Evolutionary conservation across 192 early-diverging fungal genomes (phyloP), one percentile per base, ranked within the genome.

Genomic region (Dimargaris cristalligena): DNA sequence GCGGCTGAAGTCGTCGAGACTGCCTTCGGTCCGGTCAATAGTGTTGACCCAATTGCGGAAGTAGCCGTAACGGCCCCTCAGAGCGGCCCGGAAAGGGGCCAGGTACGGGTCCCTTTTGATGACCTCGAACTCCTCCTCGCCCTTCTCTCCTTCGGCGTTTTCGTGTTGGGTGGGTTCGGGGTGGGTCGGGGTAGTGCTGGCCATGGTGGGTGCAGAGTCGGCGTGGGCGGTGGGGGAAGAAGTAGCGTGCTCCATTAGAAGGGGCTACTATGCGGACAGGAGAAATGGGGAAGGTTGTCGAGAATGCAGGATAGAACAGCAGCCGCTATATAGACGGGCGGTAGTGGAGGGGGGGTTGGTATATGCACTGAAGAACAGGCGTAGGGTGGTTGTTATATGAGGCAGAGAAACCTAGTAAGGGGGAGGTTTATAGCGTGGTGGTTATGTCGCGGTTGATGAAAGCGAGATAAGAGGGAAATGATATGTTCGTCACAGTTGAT

Each of bases 1-100:
- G 22, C 81, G 79, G 22, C 89, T 79, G 67, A 91, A 97, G 46
- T 74, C 73, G 60, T 92, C 91, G 54, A 86, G 83, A 32, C 92
- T 86, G 46, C 88, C 88, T 65, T 87, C 84, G 55, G 70, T 59
- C 13, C 66, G 32, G 20, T 84, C 78, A 41, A 94, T 90, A 18
- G 60, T 75, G 10, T 83, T 60, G 45, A 82, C 66, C 86, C 84
- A 91, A n/a, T 81, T 66, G 60, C 80, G 66, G 61, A 75, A 90
- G 47, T 65, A 70, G 10, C 67, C 65, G 58, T 77, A 81, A 59
- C 84, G 67, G 64, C 65, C 63, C 34, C 67, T 66, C 41, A 94
- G 67, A 32, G 78, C 74, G 29, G 62, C 71, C 31, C 68, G 72
- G 66, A 83, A 86, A 29, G 87, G 85, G 51, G 72, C 67, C 28